Base-by-base conservation (phyloP, 805 yeast species). In the Jamesozyma spencerorum region DNA sequence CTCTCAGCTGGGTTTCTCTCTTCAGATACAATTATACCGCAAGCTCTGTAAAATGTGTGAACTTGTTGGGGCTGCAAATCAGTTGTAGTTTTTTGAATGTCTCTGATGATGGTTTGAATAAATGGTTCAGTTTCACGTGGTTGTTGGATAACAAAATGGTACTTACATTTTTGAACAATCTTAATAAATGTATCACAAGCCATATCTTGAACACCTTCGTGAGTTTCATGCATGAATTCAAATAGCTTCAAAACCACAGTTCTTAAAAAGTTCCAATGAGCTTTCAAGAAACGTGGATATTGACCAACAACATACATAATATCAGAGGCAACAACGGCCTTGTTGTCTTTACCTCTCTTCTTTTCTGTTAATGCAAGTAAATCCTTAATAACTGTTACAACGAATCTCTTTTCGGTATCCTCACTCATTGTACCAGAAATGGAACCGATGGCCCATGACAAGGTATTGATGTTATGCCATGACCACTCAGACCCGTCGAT, bases 141-240 rank as follows among this genome's bases (percentile, higher is more conserved):
- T 64, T 90, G 97, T 50, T 76, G 81, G 37, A 83, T 81, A 31
- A 90, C 95, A 64, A 92, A 92, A 64, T 90, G 97, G 50, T 88
- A 79, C 64, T 87, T 88, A 73, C 98, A 92, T 66, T 92, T 92
- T 51, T 77, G 81, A 18, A 95, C 85, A 62, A 92, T 92, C 63
- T 92, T 92, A 59, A 90, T 90, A 60, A 92, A 92, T 1, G 99
- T 92, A 64, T 92, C 99, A 70, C 98, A 92, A 7, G 99, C 98
- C 98, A 92, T 92, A 64, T 92, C 98, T 68, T 92, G 98, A 46
- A 92, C 98, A 69, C 98, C 98, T 64, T 90, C 99, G 64, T 92
- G 99, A n/a, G 97, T 87, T 71, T 92, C 99, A 68, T 92, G 97
- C 99, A 92, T 92, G 58, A 92, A 92, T 63, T 92, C 98, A 63